phyloP scores from a whole-genome alignment of 352 stramenopile species.

The Sclerospora graminicola region DNA sequence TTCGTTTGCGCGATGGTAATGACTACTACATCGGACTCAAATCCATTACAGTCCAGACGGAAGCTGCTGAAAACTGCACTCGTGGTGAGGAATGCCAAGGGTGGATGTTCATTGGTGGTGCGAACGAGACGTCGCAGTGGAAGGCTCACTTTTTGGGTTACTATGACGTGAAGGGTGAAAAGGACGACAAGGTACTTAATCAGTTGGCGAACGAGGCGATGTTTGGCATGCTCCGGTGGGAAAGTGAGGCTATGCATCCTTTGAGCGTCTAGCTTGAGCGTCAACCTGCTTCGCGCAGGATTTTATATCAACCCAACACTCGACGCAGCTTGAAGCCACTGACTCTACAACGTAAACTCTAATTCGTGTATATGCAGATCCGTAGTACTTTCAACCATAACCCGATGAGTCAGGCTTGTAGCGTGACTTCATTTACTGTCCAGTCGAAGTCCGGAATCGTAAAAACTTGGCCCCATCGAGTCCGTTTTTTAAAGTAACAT shows the following conservation, averaged over 20 bases:
- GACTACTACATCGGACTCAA: slow-evolving; percentile 76
- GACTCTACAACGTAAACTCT: slow-evolving; percentile 1
- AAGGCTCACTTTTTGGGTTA: slow-evolving; percentile 76
- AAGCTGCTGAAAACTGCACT: slow-evolving; percentile 67
- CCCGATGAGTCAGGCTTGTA: slow-evolving; percentile 3
- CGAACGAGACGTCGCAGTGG: slow-evolving; percentile 55
- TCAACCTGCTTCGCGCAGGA: not conserved
- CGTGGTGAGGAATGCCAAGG: slow-evolving; percentile 72
- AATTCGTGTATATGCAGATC: slow-evolving; percentile 8
- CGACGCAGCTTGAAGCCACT: not conserved
- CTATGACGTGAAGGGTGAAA: slow-evolving; percentile 77
- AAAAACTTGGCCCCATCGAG: too few relatives aligned
- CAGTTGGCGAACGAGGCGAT: slow-evolving; percentile 77
- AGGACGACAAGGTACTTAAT: slow-evolving; percentile 77
- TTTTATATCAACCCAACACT: not conserved
- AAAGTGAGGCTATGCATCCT: slow-evolving; percentile 77
- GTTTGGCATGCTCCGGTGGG: slow-evolving; percentile 80
- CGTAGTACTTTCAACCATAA: not conserved
- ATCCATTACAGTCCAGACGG: slow-evolving; percentile 58
- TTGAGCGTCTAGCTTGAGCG: slow-evolving; percentile 41
- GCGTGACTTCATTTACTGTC: too few relatives aligned
- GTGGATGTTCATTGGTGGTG: slow-evolving; percentile 73
- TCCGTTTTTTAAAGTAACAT: too few relatives aligned
- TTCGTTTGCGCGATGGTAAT: slow-evolving; percentile 59
- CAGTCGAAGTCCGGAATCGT: too few relatives aligned